Evolutionary conservation across 139 green algal genomes (phyloP).

Genomic region (Gonium pectorale): DNA sequence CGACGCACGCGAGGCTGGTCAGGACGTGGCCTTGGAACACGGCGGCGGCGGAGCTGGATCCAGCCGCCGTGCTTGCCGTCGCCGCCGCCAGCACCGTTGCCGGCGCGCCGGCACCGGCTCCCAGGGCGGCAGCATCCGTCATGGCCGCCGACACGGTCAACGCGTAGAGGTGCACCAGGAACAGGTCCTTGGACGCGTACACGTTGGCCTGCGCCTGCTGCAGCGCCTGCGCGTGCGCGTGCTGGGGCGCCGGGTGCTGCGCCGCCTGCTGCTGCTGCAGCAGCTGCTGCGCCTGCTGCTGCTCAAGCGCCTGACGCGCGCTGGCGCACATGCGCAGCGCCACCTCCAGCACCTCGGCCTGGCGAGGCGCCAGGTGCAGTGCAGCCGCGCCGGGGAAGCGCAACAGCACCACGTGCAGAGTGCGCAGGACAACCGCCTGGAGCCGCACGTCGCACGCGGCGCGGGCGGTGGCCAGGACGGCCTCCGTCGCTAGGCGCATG

Average conservation of each 20-base stretch:
- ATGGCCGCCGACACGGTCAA: slow-evolving; percentile 11
- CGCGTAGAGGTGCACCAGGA: slow-evolving; percentile 38
- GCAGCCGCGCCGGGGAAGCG: slow-evolving; percentile 29
- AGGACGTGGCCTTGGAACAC: slow-evolving; percentile 13
- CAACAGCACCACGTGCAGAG: slow-evolving; percentile 40
- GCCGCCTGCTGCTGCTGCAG: neutral
- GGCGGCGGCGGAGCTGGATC: too few species aligned
- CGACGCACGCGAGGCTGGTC: slow-evolving; percentile 21
- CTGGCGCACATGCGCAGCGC: neutral
- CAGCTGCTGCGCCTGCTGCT: slow-evolving; percentile 6
- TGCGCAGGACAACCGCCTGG: slow-evolving; percentile 50
- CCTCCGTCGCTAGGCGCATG: slow-evolving; percentile 19
- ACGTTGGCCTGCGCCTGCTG: neutral
- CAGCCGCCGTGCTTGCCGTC: neutral
- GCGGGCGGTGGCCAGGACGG: slow-evolving; percentile 25
- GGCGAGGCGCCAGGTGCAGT: slow-evolving; percentile 6
- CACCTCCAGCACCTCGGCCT: slow-evolving; percentile 5
- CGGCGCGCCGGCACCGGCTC: neutral
- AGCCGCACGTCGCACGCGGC: slow-evolving; percentile 3
- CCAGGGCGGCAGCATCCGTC: neutral
- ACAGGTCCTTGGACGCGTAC: slow-evolving; percentile 42
- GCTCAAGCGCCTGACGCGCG: neutral
- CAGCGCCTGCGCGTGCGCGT: neutral
- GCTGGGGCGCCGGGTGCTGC: neutral
- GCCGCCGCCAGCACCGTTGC: too few species aligned